phyloP scores from a whole-genome alignment of 352 stramenopile genomes.

The Phytophthora uliginosa region DNA sequence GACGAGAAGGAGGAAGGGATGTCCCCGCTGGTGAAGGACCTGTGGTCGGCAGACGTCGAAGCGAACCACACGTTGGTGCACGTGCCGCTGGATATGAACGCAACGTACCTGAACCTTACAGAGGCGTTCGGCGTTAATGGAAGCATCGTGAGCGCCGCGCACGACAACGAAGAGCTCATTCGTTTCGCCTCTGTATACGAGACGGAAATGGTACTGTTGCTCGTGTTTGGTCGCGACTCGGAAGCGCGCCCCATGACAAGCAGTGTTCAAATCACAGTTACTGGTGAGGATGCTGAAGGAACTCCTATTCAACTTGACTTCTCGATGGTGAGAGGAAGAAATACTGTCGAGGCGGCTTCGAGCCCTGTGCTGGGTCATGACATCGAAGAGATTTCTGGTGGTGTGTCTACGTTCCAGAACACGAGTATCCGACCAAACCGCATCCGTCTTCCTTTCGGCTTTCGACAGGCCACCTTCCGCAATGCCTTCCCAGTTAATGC shows the following conservation, averaged over 20 bases:
- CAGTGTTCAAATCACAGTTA: conserved; percentile 57
- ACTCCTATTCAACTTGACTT: conserved; percentile 58
- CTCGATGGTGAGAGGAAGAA: conserved; percentile 62
- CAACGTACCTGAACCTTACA: conserved; percentile 77
- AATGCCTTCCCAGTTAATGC: conserved; percentile 17
- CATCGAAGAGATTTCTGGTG: conserved; percentile 31
- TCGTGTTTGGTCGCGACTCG: conserved; percentile 82
- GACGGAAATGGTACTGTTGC: conserved; percentile 75
- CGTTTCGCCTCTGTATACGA: conserved; percentile 83
- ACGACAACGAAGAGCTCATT: conserved; percentile 79
- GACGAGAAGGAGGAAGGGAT: conserved; percentile 29
- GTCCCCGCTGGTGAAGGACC: conserved; percentile 39
- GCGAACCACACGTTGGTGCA: conserved; percentile 75
- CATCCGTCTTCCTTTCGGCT: conserved; percentile 72
- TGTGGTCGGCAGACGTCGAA: conserved; percentile 57
- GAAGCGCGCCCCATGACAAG: conserved; percentile 71
- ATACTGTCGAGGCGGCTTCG: conserved; percentile 36
- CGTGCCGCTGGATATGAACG: conserved; percentile 70
- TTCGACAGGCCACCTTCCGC: conserved; percentile 69
- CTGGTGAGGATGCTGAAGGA: conserved; percentile 51
- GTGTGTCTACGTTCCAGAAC: conserved; percentile 75
- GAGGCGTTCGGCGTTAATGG: conserved; percentile 75
- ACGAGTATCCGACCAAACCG: conserved; percentile 65
- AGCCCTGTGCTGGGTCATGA: conserved; percentile 17
- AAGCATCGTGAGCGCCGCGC: conserved; percentile 54